Base-by-base conservation (phyloP, 176 grass and related monocot species). In the Canna indica region DNA sequence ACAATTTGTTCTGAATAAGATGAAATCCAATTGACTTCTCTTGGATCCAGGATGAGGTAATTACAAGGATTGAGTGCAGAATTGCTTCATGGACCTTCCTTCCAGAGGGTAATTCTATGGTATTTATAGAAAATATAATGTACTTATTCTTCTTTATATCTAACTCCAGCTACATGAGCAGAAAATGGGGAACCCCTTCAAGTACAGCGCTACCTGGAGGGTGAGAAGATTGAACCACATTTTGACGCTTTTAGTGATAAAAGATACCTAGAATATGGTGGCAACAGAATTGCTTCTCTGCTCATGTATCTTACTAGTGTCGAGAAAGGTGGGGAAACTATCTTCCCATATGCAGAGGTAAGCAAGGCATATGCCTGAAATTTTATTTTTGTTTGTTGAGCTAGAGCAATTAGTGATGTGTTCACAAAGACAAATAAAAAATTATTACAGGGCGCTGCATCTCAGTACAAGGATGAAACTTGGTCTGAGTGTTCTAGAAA, bases 81-180 rank as follows among this genome's bases (percentile, higher is more conserved):
- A 75, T 75, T 47, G 73, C 56, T 47, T 13, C 35, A 61, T 75
- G 72, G 56, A 75, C 73, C 54, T 75, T 62, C 56, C 73, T 75
- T 47, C 73, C 73, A 30, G 38, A 75, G 41, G 73, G 73, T 63
- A 13, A 47, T 10, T 32, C 5, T 33, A 14, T 15, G 9, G 15
- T 42, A 47, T 44, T 75, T 30, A 15, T 14, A 62, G 28, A 38
- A 1, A 31, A 20, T 4, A 7, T 25, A 5, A 28, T 62, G 22
- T 18, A 20, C 2, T 7, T 31, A 4, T 31, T 46, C 1, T 47
- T 20, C 33, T n/a, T 18, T 62, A 2, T 31, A 18, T 46, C n/a
- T 27, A 30, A 60, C 7, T 41, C 16, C 0, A 28, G 7, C 17
- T 61, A 27, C 18, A 46, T 18, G 11, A 63, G 24, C 57, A 75